These are phyloP conservation scores for Populus ilicifolia DNA, from an alignment of 345 rosid species.

Conservation along the genomic window DNA sequence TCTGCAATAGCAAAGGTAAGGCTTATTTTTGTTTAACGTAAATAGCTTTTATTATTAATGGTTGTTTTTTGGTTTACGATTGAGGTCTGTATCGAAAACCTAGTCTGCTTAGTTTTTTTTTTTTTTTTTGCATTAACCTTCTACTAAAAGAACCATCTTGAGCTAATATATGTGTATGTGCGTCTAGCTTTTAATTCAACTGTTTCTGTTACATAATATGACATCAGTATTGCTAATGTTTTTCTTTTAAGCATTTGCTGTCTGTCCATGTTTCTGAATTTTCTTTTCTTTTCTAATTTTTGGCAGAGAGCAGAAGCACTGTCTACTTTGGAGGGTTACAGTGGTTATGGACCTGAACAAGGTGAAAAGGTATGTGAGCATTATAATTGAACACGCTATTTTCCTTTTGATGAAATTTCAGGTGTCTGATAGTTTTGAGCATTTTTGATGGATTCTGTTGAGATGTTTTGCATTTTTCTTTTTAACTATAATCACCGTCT, in stretches of 20 bases:
- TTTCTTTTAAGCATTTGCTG: background rate
- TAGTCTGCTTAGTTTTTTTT: background rate
- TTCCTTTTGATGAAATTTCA: background rate
- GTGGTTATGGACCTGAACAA: slow-evolving; percentile 96
- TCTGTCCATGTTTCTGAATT: background rate
- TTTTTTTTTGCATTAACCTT: background rate
- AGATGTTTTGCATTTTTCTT: background rate
- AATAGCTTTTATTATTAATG: background rate
- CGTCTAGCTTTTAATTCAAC: background rate
- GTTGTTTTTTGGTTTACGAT: background rate
- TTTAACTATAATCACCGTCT: too few species aligned
- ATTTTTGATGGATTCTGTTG: background rate
- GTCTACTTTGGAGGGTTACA: slow-evolving; percentile 82
- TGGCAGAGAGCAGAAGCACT: slow-evolving; percentile 67
- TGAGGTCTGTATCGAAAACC: too few species aligned
- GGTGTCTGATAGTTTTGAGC: background rate
- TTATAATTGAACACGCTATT: background rate
- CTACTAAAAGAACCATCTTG: too few species aligned
- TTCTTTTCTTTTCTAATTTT: background rate
- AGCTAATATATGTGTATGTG: too few species aligned
- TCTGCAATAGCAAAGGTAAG: slow-evolving; percentile 71
- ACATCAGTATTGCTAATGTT: background rate
- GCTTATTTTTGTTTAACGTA: background rate
- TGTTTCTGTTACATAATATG: background rate
- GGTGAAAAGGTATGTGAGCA: slow-evolving; percentile 73